Evolutionary conservation across 345 rosid genomes (phyloP), one percentile per base, ranked within the genome.

Genomic region (Ceriops tagal): DNA sequence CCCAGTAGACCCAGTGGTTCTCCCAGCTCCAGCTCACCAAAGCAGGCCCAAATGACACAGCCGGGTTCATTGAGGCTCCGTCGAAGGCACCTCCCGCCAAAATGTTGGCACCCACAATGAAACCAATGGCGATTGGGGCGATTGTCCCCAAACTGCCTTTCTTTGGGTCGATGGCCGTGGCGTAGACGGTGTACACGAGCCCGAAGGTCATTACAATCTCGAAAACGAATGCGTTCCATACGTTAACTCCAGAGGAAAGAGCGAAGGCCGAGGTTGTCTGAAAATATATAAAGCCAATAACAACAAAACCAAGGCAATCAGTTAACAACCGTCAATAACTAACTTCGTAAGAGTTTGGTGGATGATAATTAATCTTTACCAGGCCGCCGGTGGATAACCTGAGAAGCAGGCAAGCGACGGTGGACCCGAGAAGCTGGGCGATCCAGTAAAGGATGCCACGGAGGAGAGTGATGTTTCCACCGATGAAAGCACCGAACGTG

Each of bases 1-100:
- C 92, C 98, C 96, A 92, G 91, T 92, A 92, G 32, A 90, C 85
- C 98, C 98, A 92, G 80, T 92, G 98, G 83, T 88, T 78, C 4
- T 64, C 67, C 98, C 98, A 92, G 61, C 63, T 75, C 98, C 98
- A 92, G 95, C 95, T 88, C 30, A 92, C 96, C 53, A 92, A 76
- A 0, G 98, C 98, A 10, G 98, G 98, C 35, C 98, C 98, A 46
- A 92, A 92, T 10, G 98, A 88, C 37, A 92, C 98, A 0, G 98
- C 98, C 1, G 98, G 98, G 85, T 92, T 92, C 98, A 92, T 92
- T 8, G 98, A 92, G 21, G 96, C 98, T 57, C 98, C 98, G n/a
- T 83, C 87, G 61, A 92, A 92, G 1, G 90, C 95, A 0, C 96
- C 98, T 49, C 98, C 98, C 0, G 88, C 96, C 72, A 92, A 80